A percentile compares a stretch with the other conserved stretches of the same genome.
phyloP scores from a whole-genome alignment of 108 stramenopile genomes.

The Tribonema minus region DNA sequence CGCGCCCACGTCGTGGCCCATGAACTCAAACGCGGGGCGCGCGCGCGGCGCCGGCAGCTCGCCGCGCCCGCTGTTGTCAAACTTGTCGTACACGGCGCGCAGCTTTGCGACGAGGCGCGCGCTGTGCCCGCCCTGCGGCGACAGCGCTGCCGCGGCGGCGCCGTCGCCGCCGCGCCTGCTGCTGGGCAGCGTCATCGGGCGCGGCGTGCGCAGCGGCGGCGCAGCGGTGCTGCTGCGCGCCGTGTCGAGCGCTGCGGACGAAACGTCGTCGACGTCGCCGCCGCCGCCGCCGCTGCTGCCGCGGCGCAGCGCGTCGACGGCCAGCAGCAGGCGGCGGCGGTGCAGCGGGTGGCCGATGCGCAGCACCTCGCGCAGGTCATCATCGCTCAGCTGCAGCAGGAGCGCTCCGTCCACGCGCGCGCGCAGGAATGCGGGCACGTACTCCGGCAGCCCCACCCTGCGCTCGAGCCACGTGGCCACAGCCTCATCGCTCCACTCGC shows the following conservation, averaged over 20 bases:
- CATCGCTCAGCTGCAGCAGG: conserved; percentile 34
- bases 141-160: too few relatives aligned
- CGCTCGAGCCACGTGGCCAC: conserved; percentile 39
- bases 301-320: neutral
- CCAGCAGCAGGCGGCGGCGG: conserved; percentile 16
- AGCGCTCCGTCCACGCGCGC: conserved; percentile 49
- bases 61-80: conserved; percentile 1
- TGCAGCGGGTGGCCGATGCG: conserved; percentile 25
- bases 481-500: too few relatives aligned
- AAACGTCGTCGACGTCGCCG: too few relatives aligned
- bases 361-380: conserved; percentile 31
- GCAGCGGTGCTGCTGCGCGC: too few relatives aligned
- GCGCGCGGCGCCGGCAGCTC: neutral
- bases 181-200: too few relatives aligned
- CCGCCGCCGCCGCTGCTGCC: neutral
- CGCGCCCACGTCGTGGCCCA: conserved; percentile 32
- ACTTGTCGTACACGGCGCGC: conserved; percentile 26
- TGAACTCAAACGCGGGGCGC: conserved; percentile 18
- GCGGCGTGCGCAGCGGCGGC: too few relatives aligned
- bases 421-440: conserved; percentile 22
- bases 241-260: too few relatives aligned
- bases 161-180: too few relatives aligned
- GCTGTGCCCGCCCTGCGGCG: too few relatives aligned
- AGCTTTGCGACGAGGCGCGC: conserved; percentile 40
- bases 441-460: conserved; percentile 14